phyloP scores from a whole-genome alignment of 2,329 filamentous ascomycete genomes.

The Pseudogymnoascus sp. region DNA sequence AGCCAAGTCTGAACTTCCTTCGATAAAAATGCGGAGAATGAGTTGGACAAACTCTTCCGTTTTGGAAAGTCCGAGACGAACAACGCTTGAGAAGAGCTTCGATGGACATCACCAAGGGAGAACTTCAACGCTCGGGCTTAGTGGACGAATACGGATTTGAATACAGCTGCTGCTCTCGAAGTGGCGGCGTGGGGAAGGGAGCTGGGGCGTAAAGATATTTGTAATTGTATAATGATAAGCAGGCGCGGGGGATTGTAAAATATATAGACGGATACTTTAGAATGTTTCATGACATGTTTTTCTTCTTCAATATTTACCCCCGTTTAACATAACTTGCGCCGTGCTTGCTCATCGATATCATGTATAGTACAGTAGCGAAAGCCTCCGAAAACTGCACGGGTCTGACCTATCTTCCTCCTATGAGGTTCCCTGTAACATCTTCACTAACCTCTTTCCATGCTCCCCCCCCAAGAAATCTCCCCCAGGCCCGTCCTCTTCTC shows the following conservation, averaged over 20 bases:
- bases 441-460: conserved; percentile 36
- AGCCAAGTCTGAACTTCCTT: background rate
- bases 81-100: background rate
- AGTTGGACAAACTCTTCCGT: background rate
- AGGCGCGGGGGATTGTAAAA: background rate
- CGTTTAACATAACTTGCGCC: background rate
- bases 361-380: background rate
- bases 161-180: background rate
- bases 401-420: background rate
- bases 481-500: conserved; percentile 46
- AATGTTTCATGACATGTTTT: background rate
- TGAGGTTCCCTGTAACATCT: conserved; percentile 20
- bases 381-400: background rate
- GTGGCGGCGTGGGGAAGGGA: background rate
- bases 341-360: background rate
- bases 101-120: background rate
- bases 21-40: background rate
- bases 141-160: background rate
- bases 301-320: background rate
- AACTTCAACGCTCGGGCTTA: background rate
- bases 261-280: background rate
- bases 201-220: background rate
- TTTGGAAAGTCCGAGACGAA: background rate
- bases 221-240: background rate
- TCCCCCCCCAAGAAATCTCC: conserved; percentile 54